Evolutionary conservation across 805 yeast genomes (phyloP).

Genomic region (Kodamaea sagamina): DNA sequence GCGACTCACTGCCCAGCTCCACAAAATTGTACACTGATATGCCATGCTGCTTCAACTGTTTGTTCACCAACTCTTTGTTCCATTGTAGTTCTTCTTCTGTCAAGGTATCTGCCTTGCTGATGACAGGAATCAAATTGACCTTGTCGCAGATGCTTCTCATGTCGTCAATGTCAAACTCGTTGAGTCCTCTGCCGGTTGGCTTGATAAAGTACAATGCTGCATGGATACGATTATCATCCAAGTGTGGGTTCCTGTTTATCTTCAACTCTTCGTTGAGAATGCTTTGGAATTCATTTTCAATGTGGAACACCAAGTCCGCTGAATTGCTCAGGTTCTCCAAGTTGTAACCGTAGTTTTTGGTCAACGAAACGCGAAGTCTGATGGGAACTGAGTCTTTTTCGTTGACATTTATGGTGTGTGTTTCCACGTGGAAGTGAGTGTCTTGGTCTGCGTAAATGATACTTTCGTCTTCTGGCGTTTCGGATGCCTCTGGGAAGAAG

Average conservation of each 20-base stretch:
- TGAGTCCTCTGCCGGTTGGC: slow-evolving; percentile 32
- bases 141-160: slow-evolving; percentile 70
- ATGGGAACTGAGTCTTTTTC: slow-evolving; percentile 16
- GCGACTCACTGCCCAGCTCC: slow-evolving; percentile 17
- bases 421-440: slow-evolving; percentile 16
- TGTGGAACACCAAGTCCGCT: slow-evolving; percentile 9
- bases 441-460: slow-evolving; percentile 5
- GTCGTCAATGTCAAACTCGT: slow-evolving; percentile 68
- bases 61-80: slow-evolving; percentile 56
- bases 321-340: slow-evolving; percentile 23
- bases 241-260: slow-evolving; percentile 16
- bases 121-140: slow-evolving; percentile 79
- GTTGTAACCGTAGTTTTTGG: slow-evolving; percentile 28
- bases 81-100: slow-evolving; percentile 54
- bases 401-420: slow-evolving; percentile 14
- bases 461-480: neutral
- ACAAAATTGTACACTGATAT: slow-evolving; percentile 43
- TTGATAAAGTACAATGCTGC: slow-evolving; percentile 27
- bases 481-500: slow-evolving; percentile 7
- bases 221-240: slow-evolving; percentile 26
- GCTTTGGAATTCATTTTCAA: slow-evolving; percentile 13
- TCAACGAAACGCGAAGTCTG: slow-evolving; percentile 22
- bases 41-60: slow-evolving; percentile 51
- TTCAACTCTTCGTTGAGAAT: slow-evolving; percentile 17
- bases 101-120: slow-evolving; percentile 78